Base-by-base conservation (phyloP, 805 yeast genomes). In the Vanderwaltozyma yarrowii region DNA sequence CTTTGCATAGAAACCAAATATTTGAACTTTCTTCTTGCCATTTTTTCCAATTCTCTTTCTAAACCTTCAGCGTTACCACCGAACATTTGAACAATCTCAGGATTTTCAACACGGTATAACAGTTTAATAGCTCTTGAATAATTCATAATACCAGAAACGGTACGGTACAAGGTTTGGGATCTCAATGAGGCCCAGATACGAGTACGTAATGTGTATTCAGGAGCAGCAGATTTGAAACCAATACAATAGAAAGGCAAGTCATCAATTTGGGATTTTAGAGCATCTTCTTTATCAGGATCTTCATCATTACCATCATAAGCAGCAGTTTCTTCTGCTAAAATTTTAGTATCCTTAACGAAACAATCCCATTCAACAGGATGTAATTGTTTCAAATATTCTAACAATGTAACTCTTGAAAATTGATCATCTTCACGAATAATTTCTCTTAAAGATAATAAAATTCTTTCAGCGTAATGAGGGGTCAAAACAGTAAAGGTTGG, bases 331-430 rank as follows among this genome's bases (percentile, higher is more conserved):
- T 87, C 95, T 35, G 96, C 96, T 56, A 89, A 69, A 56, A 87
- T 80, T 72, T 85, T 86, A 35, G 97, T 88, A 65, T 89, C 98
- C 63, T 84, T 85, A 35, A 92, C 96, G 56, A 92, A 89, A 66
- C 95, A 86, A 45, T 82, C 89, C 98, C 98, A 92, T 67, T 89
- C 98, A 43, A 83, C 80, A 29, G 97, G 96, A 61, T 89, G 95
- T 47, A 89, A 71, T 65, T 86, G 95, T 65, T 89, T 89, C 66
- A 89, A 73, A 60, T 89, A 89, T 66, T 92, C 98, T 51, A 89
- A 72, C 53, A 92, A 67, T 13, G 96, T 89, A 39, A 92, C 92
- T 62, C 95, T 83, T 18, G 97, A 84, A 64, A 82, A 86, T 66
- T 87, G 95, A 59, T 88, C 96, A 62, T 92, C 97, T 67, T 89